Evolutionary conservation across 305 asterid species (phyloP).

Genomic region (Solanum chacoense): DNA sequence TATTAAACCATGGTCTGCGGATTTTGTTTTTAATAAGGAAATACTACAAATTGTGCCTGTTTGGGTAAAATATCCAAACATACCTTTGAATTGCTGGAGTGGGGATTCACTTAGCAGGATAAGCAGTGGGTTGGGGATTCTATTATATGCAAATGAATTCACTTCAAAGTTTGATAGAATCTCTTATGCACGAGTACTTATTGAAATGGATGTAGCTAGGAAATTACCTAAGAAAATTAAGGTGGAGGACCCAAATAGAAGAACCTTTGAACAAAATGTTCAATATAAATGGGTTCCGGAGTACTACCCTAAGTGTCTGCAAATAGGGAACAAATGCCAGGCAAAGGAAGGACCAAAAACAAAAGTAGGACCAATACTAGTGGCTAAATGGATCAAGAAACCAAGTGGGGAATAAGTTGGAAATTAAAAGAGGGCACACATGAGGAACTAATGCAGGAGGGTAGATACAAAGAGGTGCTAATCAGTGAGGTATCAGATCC

Average conservation of each 20-base stretch:
- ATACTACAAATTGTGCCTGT: background rate
- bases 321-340: background rate
- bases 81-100: background rate
- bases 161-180: background rate
- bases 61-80: background rate
- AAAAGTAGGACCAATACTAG: background rate
- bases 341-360: background rate
- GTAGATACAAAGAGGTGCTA: background rate
- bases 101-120: background rate
- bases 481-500: no score
- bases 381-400: background rate
- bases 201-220: background rate
- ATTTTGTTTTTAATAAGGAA: background rate
- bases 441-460: background rate
- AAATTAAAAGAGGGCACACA: background rate
- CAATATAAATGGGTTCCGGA: background rate
- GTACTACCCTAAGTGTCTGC: background rate
- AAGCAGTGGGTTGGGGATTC: background rate
- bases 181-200: background rate
- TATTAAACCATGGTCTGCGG: background rate
- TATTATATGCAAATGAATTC: background rate
- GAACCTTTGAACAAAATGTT: background rate
- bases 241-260: background rate
- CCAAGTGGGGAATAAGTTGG: background rate
- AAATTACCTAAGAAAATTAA: background rate